phyloP scores from a whole-genome alignment of 75 land plant species.

The Ceratopteris richardii region DNA sequence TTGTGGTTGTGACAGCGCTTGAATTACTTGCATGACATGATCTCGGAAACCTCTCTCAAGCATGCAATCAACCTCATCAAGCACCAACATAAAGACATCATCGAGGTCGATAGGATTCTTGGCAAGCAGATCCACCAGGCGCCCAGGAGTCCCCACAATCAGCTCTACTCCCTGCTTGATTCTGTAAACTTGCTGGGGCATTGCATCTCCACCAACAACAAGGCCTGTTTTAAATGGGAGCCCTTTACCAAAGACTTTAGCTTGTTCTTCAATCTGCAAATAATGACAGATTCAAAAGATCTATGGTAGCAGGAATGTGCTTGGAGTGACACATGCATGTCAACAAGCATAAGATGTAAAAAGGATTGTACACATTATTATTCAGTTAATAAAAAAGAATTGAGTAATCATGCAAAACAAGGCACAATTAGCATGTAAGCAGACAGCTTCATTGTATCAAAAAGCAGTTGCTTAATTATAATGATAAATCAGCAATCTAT shows the following conservation, averaged over 20 bases:
- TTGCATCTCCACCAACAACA: slow-evolving; percentile 82
- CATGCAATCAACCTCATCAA: slow-evolving; percentile 93
- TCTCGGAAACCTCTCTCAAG: slow-evolving; percentile 75
- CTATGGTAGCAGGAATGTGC: not conserved
- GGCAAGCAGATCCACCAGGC: slow-evolving; percentile 66
- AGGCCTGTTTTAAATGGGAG: slow-evolving; percentile 77
- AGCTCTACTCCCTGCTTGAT: slow-evolving; percentile 74
- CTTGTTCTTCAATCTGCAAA: slow-evolving; percentile 77
- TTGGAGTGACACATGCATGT: slow-evolving; percentile 8
- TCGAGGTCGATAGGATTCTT: slow-evolving; percentile 54
- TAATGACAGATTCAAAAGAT: not conserved
- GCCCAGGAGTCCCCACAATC: slow-evolving; percentile 80
- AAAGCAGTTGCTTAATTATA: too few species aligned
- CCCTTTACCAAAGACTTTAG: slow-evolving; percentile 67
- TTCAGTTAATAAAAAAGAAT: too few species aligned
- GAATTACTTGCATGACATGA: slow-evolving; percentile 78
- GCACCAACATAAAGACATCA: slow-evolving; percentile 52
- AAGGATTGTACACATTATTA: too few species aligned
- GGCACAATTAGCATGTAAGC: too few species aligned
- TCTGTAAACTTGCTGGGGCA: slow-evolving; percentile 65
- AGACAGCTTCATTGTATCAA: too few species aligned
- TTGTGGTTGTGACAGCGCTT: slow-evolving; percentile 64
- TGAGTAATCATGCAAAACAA: too few species aligned
- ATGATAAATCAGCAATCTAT: too few species aligned
- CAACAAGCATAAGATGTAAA: too few species aligned